These are phyloP conservation scores for Xenoacremonium recifei DNA, from an alignment of 2,329 filamentous ascomycete genomes.

Conservation along the genomic window DNA sequence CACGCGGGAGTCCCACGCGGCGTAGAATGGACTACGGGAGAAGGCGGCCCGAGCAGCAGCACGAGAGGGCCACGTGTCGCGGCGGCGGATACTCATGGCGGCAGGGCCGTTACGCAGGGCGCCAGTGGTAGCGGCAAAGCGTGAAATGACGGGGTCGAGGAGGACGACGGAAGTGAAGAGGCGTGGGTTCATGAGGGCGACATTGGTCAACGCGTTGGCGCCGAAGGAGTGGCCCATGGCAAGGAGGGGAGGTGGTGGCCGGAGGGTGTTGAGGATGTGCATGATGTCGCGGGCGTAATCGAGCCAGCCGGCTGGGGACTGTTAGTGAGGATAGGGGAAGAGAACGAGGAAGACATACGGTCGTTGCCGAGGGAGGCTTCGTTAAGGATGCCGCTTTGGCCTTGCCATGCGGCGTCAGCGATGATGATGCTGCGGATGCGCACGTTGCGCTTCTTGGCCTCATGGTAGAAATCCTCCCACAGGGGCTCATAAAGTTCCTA, in stretches of 20 bases:
- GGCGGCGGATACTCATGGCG: constrained; percentile 65
- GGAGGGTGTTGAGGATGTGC: constrained; percentile 82
- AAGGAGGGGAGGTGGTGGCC: constrained; percentile 74
- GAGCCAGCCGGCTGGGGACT: constrained; percentile 68
- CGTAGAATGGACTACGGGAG: constrained; percentile 67
- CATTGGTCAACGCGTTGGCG: constrained; percentile 67
- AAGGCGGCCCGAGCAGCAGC: constrained; percentile 67
- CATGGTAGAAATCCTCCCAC: constrained; percentile 75
- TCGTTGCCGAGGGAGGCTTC: constrained; percentile 77
- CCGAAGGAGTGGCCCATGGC: constrained; percentile 91
- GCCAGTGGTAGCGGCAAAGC: constrained; percentile 37
- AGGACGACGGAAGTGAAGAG: constrained; percentile 74
- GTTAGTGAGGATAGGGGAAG: constrained; percentile 3
- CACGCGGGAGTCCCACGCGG: constrained; percentile 77
- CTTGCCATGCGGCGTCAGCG: constrained; percentile 84
- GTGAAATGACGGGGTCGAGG: constrained; percentile 78
- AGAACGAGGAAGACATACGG: constrained; percentile 51
- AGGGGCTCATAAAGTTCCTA: constrained; percentile 90
- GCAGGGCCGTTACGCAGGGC: constrained; percentile 41
- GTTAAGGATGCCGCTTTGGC: constrained; percentile 75
- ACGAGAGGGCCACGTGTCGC: constrained; percentile 80
- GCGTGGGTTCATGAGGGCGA: constrained; percentile 76
- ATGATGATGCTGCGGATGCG: constrained; percentile 84
- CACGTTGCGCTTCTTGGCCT: constrained; percentile 58
- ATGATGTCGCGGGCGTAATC: constrained; percentile 84